Evolutionary conservation across 1,284 basidiomycete genomes (phyloP).

Genomic region (Grifola frondosa): DNA sequence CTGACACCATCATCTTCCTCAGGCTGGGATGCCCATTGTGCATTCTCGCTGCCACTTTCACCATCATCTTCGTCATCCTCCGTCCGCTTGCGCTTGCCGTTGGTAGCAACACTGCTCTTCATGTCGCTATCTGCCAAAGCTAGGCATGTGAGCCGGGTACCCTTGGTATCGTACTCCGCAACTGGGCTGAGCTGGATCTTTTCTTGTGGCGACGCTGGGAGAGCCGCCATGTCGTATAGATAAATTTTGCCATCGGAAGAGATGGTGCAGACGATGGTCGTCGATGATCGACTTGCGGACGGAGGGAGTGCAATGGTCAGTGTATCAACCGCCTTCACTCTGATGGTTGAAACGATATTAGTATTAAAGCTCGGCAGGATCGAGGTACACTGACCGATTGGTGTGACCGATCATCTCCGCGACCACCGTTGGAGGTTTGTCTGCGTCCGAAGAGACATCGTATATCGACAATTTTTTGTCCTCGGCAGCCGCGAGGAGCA

Average conservation of each 20-base stretch:
- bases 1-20: constrained; percentile 7
- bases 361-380: background rate
- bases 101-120: constrained; percentile 18
- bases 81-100: constrained; percentile 41
- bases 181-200: constrained; percentile 51
- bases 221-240: constrained; percentile 67
- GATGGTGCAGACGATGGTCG: constrained; percentile 68
- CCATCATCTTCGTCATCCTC: constrained; percentile 19
- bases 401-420: constrained; percentile 69
- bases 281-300: constrained; percentile 37
- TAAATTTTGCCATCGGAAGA: constrained; percentile 86
- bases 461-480: constrained; percentile 84
- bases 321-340: constrained; percentile 72
- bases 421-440: constrained; percentile 47
- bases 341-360: constrained; percentile 23
- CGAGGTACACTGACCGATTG: constrained; percentile 58
- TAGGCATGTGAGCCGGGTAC: constrained; percentile 80
- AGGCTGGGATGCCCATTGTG: constrained; percentile 1
- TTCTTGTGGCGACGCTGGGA: constrained; percentile 32
- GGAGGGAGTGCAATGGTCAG: constrained; percentile 55
- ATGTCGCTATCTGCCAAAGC: constrained; percentile 62
- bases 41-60: constrained; percentile 10
- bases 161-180: constrained; percentile 79
- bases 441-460: constrained; percentile 44
- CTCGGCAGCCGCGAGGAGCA: constrained; percentile 82